Base-by-base conservation (phyloP, 2,329 filamentous ascomycete species). In the Stagonosporopsis tanaceti region DNA sequence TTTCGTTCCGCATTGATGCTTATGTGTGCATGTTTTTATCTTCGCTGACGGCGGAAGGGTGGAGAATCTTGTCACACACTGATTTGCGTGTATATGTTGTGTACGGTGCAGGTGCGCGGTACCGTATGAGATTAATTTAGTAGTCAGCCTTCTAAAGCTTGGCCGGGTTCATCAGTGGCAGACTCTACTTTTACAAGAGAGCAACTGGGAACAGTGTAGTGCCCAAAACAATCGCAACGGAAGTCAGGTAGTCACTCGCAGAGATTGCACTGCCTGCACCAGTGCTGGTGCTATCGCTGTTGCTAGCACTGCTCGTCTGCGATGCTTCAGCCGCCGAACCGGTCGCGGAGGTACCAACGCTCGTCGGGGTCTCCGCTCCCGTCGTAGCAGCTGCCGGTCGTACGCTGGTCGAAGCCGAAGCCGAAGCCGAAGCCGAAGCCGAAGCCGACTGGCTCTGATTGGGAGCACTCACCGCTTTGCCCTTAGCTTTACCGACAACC, bases 401-500 rank as follows among this genome's bases (percentile, higher is more conserved):
- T 8, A 52, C 40, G 37, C 53, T 52, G 2, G 47, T 41, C 27
- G 56, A 53, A 50, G 39, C 42, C 8, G 51, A 41, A 57, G 50
- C 42, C 8, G 51, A 41, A 57, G 50, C 20, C 20, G 20, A 20
- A 20, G 47, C 37, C 34, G 56, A 53, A 50, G 39, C 42, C 8
- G 51, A 41, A 57, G 50, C 52, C 50, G 50, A 59, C 52, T 57
- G 57, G 42, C 32, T 25, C 9, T 40, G 25, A 17, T 24, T 27
- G 46, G 50, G 9, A 17, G 47, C 50, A 58, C 60, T 67, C 45
- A 59, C 61, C 27, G 57, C 42, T 38, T 50, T 42, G 11, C 59
- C 54, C 25, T 67, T 58, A 22, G 65, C 65, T 45, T 61, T 66
- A 17, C 54, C 58, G 3, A 42, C 53, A 15, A 70, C 50, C 64